These are phyloP conservation scores for Candida incommunis DNA, from an alignment of 805 yeast genomes.

Conservation along the genomic window DNA sequence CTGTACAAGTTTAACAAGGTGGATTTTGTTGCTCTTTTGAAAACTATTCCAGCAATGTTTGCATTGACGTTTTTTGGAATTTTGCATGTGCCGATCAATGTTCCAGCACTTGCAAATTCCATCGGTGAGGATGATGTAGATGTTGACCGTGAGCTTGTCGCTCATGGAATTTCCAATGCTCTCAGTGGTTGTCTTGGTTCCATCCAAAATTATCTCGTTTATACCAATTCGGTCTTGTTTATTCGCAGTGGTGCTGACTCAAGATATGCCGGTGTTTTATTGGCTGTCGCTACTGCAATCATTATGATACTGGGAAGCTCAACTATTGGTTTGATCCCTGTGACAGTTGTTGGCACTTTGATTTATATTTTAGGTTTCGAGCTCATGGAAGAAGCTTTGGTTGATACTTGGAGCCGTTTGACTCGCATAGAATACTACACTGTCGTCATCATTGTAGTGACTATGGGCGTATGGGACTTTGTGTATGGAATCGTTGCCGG, in stretches of 20 bases:
- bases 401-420: slow-evolving; percentile 71
- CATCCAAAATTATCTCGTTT: slow-evolving; percentile 87
- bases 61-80: slow-evolving; percentile 94
- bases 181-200: slow-evolving; percentile 75
- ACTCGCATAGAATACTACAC: slow-evolving; percentile 71
- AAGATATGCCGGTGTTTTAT: slow-evolving; percentile 74
- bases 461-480: slow-evolving; percentile 94
- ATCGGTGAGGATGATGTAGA: slow-evolving; percentile 66
- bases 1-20: slow-evolving; percentile 56
- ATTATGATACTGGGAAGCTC: slow-evolving; percentile 84
- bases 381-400: slow-evolving; percentile 68
- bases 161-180: slow-evolving; percentile 86
- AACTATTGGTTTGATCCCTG: slow-evolving; percentile 87
- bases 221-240: slow-evolving; percentile 83
- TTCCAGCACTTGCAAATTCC: slow-evolving; percentile 91
- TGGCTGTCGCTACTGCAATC: slow-evolving; percentile 66
- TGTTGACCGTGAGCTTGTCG: slow-evolving; percentile 84
- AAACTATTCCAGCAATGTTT: slow-evolving; percentile 81
- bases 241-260: slow-evolving; percentile 92
- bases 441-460: slow-evolving; percentile 69
- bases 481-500: slow-evolving; percentile 89
- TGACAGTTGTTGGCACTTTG: slow-evolving; percentile 88
- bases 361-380: slow-evolving; percentile 88
- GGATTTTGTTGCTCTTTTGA: slow-evolving; percentile 56
- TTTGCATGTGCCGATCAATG: slow-evolving; percentile 92